phyloP scores from a whole-genome alignment of 23 red algal genomes.

The Pyropia yezoensis region DNA sequence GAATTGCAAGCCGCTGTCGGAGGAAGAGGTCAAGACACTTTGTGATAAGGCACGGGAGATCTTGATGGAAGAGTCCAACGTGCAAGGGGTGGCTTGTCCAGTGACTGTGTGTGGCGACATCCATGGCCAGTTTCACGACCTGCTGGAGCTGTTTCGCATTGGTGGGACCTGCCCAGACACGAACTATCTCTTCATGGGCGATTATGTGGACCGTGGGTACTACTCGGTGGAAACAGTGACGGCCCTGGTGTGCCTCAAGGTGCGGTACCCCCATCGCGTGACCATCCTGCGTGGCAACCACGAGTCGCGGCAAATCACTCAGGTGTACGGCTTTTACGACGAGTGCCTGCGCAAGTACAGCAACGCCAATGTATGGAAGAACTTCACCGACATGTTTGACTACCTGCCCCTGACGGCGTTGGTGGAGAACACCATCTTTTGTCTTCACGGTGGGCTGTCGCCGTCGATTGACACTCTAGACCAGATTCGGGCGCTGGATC shows the following conservation, averaged over 20 bases:
- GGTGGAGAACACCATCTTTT: conserved; percentile 94
- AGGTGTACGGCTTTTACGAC: conserved; percentile 99
- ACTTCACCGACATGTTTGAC: conserved; percentile 99
- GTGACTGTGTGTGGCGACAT: conserved; percentile 98
- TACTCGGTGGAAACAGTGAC: conserved; percentile 99
- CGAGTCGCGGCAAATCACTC: conserved; percentile 94
- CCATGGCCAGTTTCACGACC: conserved; percentile 94
- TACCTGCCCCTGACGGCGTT: conserved; percentile 94
- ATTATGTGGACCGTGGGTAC: conserved; percentile 98
- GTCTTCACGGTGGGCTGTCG: conserved; percentile 93
- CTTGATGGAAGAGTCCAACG: conserved; percentile 91
- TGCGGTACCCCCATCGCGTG: conserved; percentile 93
- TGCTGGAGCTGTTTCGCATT: conserved; percentile 93
- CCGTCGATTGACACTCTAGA: conserved; percentile 93
- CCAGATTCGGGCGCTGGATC: conserved; percentile 94
- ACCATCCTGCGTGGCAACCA: conserved; percentile 98
- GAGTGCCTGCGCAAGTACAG: conserved; percentile 99
- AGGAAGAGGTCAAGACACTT: conserved; percentile 93
- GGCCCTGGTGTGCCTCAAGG: conserved; percentile 90
- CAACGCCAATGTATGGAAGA: conserved; percentile 99
- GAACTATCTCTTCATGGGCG: conserved; percentile 99
- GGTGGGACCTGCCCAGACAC: conserved; percentile 96
- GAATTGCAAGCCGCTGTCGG: conserved; percentile 75
- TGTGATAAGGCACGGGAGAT: conserved; percentile 88
- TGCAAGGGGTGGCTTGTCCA: conserved; percentile 86